These are phyloP conservation scores for Entomortierella beljakovae DNA, from an alignment of 192 early-diverging fungal species.

Conservation along the genomic window DNA sequence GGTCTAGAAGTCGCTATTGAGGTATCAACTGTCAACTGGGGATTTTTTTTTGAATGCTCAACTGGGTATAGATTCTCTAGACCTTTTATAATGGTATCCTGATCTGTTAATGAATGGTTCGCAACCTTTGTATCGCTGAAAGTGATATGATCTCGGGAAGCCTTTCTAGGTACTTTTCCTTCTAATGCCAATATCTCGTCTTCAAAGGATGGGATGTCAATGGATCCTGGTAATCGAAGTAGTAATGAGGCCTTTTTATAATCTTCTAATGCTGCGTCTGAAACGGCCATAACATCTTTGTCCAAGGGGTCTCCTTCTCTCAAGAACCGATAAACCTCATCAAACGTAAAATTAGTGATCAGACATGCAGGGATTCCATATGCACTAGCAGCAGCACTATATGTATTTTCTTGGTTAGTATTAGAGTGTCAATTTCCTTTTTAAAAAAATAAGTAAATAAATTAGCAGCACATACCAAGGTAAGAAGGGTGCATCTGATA, in stretches of 20 bases:
- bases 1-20: neutral
- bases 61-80: neutral
- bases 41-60: neutral
- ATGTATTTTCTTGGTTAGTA: neutral
- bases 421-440: neutral
- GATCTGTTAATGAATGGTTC: neutral
- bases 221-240: conserved; percentile 65
- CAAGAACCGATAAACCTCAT: conserved; percentile 65
- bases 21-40: conserved; percentile 11
- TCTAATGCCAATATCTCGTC: conserved; percentile 47
- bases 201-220: conserved; percentile 67
- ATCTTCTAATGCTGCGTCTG: conserved; percentile 58
- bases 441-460: neutral
- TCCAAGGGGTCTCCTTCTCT: conserved; percentile 66
- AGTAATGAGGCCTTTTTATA: conserved; percentile 64
- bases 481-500: conserved; percentile 68
- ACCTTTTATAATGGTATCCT: too few relatives aligned
- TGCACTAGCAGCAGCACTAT: conserved; percentile 62
- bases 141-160: neutral
- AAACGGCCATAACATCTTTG: conserved; percentile 42
- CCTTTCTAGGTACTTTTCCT: neutral
- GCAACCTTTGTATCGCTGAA: neutral
- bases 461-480: conserved; percentile 55
- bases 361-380: conserved; percentile 66
- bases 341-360: conserved; percentile 73